Percentiles rank a stretch among this genome's conserved stretches.
phyloP scores from a whole-genome alignment of 495 filamentous ascomycete genomes.

The Aspergillus conjunctus region DNA sequence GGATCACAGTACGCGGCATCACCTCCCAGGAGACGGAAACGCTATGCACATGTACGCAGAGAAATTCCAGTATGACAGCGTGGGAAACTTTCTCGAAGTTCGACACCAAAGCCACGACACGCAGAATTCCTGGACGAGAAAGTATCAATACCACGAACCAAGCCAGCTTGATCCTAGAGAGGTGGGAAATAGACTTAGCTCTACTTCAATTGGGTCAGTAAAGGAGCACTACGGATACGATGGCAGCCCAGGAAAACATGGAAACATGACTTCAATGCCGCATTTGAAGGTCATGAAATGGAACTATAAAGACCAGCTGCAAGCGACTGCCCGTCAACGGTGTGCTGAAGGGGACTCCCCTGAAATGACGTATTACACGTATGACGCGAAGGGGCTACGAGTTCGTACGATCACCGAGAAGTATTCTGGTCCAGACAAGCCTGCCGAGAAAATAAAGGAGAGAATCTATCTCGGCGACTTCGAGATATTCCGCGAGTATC shows the following conservation, averaged over 20 bases:
- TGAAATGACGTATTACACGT: background rate
- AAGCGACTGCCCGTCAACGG: background rate
- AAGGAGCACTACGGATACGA: background rate
- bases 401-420: background rate
- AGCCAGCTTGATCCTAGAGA: background rate
- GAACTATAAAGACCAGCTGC: background rate
- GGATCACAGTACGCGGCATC: background rate
- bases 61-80: background rate
- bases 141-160: background rate
- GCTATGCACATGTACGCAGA: background rate
- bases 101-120: background rate
- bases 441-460: background rate
- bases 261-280: constrained; percentile 1
- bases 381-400: background rate
- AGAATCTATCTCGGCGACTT: background rate
- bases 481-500: background rate
- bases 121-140: background rate
- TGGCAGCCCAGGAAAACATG: background rate
- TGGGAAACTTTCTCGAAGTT: background rate
- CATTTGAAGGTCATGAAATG: background rate
- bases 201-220: background rate
- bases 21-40: background rate
- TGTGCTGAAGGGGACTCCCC: background rate
- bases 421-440: background rate
- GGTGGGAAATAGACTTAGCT: background rate